phyloP scores from a whole-genome alignment of 1,139 yeast species.

The Geotrichum carabidarum region DNA sequence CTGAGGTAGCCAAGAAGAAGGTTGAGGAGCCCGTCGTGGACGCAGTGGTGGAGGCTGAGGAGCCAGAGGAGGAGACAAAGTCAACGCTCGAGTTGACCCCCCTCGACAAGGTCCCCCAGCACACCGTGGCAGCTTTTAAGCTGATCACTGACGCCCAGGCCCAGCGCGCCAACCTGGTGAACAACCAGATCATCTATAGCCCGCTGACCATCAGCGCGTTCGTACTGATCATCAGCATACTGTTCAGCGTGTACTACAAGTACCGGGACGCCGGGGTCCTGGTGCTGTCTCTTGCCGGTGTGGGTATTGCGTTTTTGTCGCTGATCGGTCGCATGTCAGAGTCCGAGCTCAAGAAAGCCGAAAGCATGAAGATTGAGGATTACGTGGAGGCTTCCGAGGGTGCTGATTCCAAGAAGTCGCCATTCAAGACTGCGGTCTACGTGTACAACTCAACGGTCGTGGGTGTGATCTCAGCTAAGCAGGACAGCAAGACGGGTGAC shows the following conservation, averaged over 20 bases:
- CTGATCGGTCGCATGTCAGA: conserved; percentile 24
- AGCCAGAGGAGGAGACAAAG: not conserved
- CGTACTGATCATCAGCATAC: conserved; percentile 7
- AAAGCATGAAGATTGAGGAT: conserved; percentile 13
- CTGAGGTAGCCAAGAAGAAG: not conserved
- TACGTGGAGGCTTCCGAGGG: not conserved
- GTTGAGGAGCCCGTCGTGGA: not conserved
- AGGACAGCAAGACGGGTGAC: conserved; percentile 9
- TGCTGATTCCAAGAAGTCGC: conserved; percentile 13
- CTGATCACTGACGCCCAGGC: conserved; percentile 26
- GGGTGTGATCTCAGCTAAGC: conserved; percentile 21
- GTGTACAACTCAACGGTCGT: conserved; percentile 24
- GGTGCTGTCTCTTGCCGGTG: conserved; percentile 20
- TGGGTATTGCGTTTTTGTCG: conserved; percentile 24
- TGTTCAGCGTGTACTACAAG: not conserved
- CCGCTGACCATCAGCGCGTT: conserved; percentile 13
- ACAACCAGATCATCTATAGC: conserved; percentile 21
- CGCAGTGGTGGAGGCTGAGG: not conserved
- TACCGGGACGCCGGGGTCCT: conserved; percentile 21
- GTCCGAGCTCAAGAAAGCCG: conserved; percentile 18
- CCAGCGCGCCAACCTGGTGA: conserved; percentile 26
- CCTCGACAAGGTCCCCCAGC: not conserved
- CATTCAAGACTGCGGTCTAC: conserved; percentile 22
- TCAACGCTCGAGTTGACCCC: conserved; percentile 3
- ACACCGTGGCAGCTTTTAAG: conserved; percentile 20